Evolutionary conservation across 768 basidiomycete genomes (phyloP).

Genomic region (Amanita phalloides): DNA sequence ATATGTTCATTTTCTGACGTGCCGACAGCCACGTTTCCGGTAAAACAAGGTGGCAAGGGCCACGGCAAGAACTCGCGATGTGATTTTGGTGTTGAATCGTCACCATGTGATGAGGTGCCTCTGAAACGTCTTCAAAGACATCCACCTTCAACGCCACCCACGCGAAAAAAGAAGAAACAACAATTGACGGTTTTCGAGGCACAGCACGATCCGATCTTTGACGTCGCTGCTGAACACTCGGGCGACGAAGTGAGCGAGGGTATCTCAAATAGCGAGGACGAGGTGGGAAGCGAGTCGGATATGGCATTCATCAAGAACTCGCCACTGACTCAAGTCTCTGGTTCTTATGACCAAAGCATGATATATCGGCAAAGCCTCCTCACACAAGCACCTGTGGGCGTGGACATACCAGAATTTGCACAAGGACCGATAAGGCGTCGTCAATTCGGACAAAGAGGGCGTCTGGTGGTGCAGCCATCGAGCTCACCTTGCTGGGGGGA

Average conservation of each 20-base stretch:
- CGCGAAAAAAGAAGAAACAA: conserved; percentile 10
- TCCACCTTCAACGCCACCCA: conserved; percentile 18
- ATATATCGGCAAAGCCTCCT: conserved; percentile 64
- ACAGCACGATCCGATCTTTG: conserved; percentile 36
- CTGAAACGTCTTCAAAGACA: conserved; percentile 28
- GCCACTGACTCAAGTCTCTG: conserved; percentile 55
- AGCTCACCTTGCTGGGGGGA: conserved; percentile 53
- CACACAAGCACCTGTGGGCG: conserved; percentile 46
- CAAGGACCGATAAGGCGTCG: conserved; percentile 35
- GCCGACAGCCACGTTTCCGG: conserved; percentile 33
- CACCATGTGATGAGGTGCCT: conserved; percentile 18
- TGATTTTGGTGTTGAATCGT: conserved; percentile 15
- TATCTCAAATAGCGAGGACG: conserved; percentile 40
- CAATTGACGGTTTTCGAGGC: conserved; percentile 1
- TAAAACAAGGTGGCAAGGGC: conserved; percentile 26
- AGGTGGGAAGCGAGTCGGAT: conserved; percentile 58
- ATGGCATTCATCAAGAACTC: conserved; percentile 52
- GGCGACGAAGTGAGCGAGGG: conserved; percentile 71
- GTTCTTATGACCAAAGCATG: conserved; percentile 64
- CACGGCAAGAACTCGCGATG: conserved; percentile 14
- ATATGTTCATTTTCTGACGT: conserved; percentile 9
- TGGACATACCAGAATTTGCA: conserved; percentile 42
- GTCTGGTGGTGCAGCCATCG: conserved; percentile 20
- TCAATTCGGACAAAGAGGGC: conserved; percentile 26
- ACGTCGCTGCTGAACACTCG: conserved; percentile 67